Evolutionary conservation across 495 filamentous ascomycete species (phyloP).

Genomic region (Aspergillus incahuasiensis): DNA sequence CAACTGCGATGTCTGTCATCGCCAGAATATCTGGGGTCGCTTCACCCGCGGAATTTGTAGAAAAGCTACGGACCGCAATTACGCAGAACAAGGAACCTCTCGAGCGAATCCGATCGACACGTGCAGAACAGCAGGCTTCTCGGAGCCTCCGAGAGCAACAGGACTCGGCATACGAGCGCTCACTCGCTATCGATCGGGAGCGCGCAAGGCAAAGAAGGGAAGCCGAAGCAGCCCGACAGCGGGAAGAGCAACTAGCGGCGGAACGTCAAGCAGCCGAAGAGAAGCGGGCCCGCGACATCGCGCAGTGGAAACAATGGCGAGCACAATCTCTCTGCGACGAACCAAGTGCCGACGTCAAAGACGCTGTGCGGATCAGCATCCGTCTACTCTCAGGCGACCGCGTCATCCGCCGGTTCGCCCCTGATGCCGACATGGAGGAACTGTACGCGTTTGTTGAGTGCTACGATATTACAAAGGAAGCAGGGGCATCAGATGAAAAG

Average conservation of each 20-base stretch:
- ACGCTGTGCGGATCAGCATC: conserved; percentile 74
- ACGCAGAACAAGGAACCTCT: conserved; percentile 65
- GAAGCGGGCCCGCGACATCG: conserved; percentile 49
- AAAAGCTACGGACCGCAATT: conserved; percentile 66
- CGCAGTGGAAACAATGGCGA: conserved; percentile 80
- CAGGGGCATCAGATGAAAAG: conserved; percentile 18
- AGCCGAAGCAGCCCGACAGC: conserved; percentile 61
- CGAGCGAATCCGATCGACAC: conserved; percentile 58
- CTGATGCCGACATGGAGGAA: conserved; percentile 69
- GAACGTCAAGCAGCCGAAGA: conserved; percentile 62
- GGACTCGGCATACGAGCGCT: conserved; percentile 87
- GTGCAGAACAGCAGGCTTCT: conserved; percentile 71
- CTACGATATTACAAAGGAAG: conserved; percentile 57
- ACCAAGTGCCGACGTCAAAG: conserved; percentile 58
- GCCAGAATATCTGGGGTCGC: conserved; percentile 68
- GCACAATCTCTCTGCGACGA: conserved; percentile 61
- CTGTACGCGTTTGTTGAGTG: conserved; percentile 97
- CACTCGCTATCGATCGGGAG: conserved; percentile 81
- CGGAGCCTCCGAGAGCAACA: conserved; percentile 77
- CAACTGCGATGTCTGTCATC: conserved; percentile 81
- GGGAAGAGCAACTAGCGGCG: conserved; percentile 57
- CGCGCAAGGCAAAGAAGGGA: conserved; percentile 68
- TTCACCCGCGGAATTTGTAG: conserved; percentile 59
- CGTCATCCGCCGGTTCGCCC: conserved; percentile 67
- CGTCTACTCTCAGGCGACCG: conserved; percentile 69